A percentile compares a stretch with the other conserved stretches of the same genome.
Conservation (phyloP, 352 stramenopile genomes). For the Phytophthora vignae region DNA sequence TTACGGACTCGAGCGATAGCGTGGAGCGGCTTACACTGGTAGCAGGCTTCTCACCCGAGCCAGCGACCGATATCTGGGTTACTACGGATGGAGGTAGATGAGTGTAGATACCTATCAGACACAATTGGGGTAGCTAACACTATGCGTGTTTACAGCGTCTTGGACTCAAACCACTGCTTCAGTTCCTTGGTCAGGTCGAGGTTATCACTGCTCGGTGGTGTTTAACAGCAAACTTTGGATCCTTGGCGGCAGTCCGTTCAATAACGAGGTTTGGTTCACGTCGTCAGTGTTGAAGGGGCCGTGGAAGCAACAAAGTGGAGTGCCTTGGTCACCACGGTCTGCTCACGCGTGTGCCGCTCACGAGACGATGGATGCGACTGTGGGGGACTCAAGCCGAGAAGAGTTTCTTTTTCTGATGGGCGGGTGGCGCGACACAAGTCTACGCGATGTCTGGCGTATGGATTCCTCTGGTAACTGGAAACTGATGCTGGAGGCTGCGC, state of each 20-base stretch:
- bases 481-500: constrained; percentile 40
- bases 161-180: constrained; percentile 50
- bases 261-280: constrained; percentile 84
- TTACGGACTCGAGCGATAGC: constrained; percentile 58
- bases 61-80: constrained; percentile 80
- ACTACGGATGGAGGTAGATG: constrained; percentile 67
- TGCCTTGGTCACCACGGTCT: constrained; percentile 63
- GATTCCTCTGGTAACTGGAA: constrained; percentile 53
- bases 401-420: constrained; percentile 71
- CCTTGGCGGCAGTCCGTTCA: constrained; percentile 80
- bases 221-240: constrained; percentile 72
- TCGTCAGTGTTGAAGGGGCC: constrained; percentile 59
- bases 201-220: constrained; percentile 77
- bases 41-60: constrained; percentile 78
- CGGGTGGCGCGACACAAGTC: constrained; percentile 69
- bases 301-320: constrained; percentile 56
- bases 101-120: background rate
- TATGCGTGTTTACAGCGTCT: constrained; percentile 30
- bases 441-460: constrained; percentile 82
- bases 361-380: constrained; percentile 59
- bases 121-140: background rate
- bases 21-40: constrained; percentile 67
- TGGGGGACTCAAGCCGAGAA: constrained; percentile 59
- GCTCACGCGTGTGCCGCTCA: constrained; percentile 70
- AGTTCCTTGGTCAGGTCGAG: constrained; percentile 64